Evolutionary conservation across 176 grass and related monocot species (phyloP).

Genomic region (Hsuehochloa calcarea): DNA sequence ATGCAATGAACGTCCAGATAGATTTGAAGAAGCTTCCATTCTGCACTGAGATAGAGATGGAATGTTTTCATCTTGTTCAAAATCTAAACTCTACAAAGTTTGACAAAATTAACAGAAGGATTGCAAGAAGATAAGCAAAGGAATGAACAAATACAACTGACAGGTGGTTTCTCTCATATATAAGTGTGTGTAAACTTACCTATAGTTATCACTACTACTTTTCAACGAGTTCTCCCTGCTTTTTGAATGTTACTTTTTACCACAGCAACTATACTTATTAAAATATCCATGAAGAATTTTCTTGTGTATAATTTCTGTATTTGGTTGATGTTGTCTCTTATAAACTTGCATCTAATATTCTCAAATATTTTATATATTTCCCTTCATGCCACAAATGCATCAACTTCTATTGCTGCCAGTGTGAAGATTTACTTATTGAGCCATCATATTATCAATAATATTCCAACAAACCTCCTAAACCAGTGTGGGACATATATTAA

Average conservation of each 20-base stretch:
- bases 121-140: constrained; percentile 10
- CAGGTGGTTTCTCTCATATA: not conserved
- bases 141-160: constrained; percentile 31
- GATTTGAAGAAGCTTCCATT: constrained; percentile 82
- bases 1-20: constrained; percentile 66
- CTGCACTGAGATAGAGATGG: constrained; percentile 64
- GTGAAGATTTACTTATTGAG: constrained; percentile 22
- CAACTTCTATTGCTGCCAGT: not conserved
- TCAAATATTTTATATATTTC: constrained; percentile 23
- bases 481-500: constrained; percentile 1
- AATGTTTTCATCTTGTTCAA: constrained; percentile 67
- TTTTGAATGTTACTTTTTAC: constrained; percentile 9
- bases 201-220: not conserved
- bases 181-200: constrained; percentile 1
- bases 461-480: constrained; percentile 12
- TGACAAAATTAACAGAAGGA: constrained; percentile 1
- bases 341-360: not conserved
- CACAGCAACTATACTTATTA: not conserved
- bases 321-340: constrained; percentile 3
- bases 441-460: constrained; percentile 1
- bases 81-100: constrained; percentile 45
- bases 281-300: not conserved
- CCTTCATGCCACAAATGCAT: constrained; percentile 24
- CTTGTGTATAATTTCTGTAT: constrained; percentile 15
- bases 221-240: not conserved